Percentiles rank a stretch among this genome's conserved stretches.
These are phyloP conservation scores for Aspergillus nidulans DNA, from an alignment of 495 filamentous ascomycete species.

Conservation along the genomic window DNA sequence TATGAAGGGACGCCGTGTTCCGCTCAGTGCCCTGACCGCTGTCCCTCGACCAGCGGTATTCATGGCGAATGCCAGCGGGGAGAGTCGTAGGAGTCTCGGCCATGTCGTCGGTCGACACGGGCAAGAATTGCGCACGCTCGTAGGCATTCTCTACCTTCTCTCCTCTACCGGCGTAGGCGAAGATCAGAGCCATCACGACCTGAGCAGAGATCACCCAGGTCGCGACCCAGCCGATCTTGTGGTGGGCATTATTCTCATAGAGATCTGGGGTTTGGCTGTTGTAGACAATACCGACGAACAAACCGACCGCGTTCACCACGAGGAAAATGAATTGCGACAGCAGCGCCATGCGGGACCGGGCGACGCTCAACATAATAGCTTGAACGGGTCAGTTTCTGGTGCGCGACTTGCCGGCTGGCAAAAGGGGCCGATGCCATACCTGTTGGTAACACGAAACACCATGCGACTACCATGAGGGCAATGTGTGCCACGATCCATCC, in stretches of 20 bases:
- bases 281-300: conserved; percentile 72
- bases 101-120: conserved; percentile 64
- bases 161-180: conserved; percentile 42
- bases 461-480: conserved; percentile 69
- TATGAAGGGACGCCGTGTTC: conserved; percentile 62
- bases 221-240: conserved; percentile 83
- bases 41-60: conserved; percentile 71
- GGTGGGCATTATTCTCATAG: conserved; percentile 83
- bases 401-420: background rate
- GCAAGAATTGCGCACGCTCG: conserved; percentile 56
- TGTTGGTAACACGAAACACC: conserved; percentile 79
- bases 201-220: conserved; percentile 69
- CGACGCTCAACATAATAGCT: conserved; percentile 85
- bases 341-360: conserved; percentile 69
- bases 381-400: conserved; percentile 5
- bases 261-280: conserved; percentile 80
- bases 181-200: conserved; percentile 62
- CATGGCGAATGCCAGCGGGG: conserved; percentile 34
- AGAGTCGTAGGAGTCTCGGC: conserved; percentile 55
- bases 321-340: conserved; percentile 75
- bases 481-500: conserved; percentile 75
- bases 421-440: conserved; percentile 48
- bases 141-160: conserved; percentile 19
- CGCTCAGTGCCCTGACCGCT: conserved; percentile 86
- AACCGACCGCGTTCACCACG: conserved; percentile 61